phyloP scores from a whole-genome alignment of 768 basidiomycete genomes.

The Cyclocybe cylindracea region DNA sequence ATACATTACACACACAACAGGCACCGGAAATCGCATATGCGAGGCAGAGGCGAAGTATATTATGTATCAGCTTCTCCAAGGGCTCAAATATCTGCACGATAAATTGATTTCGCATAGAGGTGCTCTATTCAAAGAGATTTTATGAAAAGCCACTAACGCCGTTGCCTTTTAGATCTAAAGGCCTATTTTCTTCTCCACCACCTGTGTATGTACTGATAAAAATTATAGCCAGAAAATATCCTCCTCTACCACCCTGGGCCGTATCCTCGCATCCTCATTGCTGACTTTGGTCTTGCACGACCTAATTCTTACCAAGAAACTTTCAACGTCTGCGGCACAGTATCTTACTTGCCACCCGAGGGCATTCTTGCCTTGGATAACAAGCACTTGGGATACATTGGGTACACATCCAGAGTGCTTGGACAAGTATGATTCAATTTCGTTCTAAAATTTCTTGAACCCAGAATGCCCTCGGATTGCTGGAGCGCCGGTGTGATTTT shows the following conservation, averaged over 20 bases:
- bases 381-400: conserved; percentile 67
- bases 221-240: conserved; percentile 77
- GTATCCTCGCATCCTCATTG: conserved; percentile 82
- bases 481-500: conserved; percentile 86
- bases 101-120: conserved; percentile 80
- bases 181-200: conserved; percentile 25
- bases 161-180: conserved; percentile 56
- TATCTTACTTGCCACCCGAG: conserved; percentile 85
- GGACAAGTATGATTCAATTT: background rate
- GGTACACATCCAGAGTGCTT: conserved; percentile 27
- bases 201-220: too few relatives aligned
- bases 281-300: conserved; percentile 86
- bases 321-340: conserved; percentile 84
- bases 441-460: background rate
- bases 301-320: conserved; percentile 80
- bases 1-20: conserved; percentile 67
- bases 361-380: conserved; percentile 79
- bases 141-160: background rate
- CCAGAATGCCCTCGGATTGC: conserved; percentile 86
- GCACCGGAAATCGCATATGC: conserved; percentile 51
- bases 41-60: conserved; percentile 86
- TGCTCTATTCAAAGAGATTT: conserved; percentile 26
- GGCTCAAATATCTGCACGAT: conserved; percentile 69
- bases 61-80: conserved; percentile 77
- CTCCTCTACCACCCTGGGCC: conserved; percentile 77